phyloP scores from a whole-genome alignment of 345 rosid genomes.

The Arabidopsis suecica region DNA sequence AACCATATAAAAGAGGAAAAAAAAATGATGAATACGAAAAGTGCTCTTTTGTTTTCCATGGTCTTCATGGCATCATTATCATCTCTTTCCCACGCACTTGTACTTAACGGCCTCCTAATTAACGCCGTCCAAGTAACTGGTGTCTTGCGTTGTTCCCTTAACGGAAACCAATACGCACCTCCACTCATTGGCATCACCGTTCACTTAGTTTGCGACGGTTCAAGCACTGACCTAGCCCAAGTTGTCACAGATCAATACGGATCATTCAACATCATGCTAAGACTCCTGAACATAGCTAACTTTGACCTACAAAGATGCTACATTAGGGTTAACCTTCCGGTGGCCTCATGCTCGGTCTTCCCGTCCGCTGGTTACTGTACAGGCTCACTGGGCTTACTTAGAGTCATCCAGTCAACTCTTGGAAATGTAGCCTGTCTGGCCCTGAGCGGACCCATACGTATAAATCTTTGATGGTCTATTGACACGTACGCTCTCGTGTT shows the following conservation, averaged over 20 bases:
- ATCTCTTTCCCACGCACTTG: background rate
- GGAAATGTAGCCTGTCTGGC: slow-evolving; percentile 18
- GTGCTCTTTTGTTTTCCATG: background rate
- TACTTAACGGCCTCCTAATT: slow-evolving; percentile 4
- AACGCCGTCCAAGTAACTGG: slow-evolving; percentile 1
- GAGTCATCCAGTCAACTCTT: background rate
- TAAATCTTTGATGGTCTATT: background rate
- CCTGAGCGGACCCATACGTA: background rate
- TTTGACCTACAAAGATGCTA: background rate
- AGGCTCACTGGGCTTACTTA: background rate
- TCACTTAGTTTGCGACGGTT: slow-evolving; percentile 1
- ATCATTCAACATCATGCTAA: background rate
- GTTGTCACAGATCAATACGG: slow-evolving; percentile 13
- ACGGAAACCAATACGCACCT: slow-evolving; percentile 20
- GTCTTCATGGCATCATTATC: slow-evolving; percentile 9
- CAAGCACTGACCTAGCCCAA: slow-evolving; percentile 2
- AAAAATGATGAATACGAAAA: background rate
- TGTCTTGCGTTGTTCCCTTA: slow-evolving; percentile 13
- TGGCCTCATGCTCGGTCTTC: background rate
- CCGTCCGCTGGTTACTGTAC: background rate
- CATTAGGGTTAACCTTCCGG: background rate
- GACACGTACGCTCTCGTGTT: background rate
- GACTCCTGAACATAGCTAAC: background rate
- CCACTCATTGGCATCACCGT: background rate
- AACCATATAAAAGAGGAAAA: background rate